Conservation (phyloP, 225 moss, liverwort and hornwort species). For the Polytrichum formosum region DNA sequence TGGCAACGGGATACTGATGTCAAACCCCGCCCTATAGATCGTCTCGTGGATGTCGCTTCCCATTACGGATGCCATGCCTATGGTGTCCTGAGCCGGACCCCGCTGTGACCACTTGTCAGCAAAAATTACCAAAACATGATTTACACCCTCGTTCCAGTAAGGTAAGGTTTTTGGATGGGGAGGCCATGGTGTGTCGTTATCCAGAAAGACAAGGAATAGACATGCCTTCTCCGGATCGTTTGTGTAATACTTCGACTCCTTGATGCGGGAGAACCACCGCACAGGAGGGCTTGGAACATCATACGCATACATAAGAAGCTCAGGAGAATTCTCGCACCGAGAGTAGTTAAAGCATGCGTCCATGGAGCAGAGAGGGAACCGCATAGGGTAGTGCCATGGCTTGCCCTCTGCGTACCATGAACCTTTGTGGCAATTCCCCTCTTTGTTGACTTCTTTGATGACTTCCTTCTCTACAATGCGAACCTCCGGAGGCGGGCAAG, state of each 20-base stretch:
- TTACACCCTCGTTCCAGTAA: conserved; percentile 72
- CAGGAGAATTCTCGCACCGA: conserved; percentile 39
- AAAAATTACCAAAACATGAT: conserved; percentile 70
- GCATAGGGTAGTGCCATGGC: conserved; percentile 63
- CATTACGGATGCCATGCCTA: conserved; percentile 62
- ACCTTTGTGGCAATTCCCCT: conserved; percentile 7
- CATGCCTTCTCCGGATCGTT: conserved; percentile 63
- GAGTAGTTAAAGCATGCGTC: conserved; percentile 75
- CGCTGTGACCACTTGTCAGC: conserved; percentile 64
- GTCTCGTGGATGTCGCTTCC: conserved; percentile 60
- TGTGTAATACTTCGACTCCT: conserved; percentile 56
- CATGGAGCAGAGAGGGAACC: conserved; percentile 75
- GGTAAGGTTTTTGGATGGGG: conserved; percentile 48
- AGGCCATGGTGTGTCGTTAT: conserved; percentile 40
- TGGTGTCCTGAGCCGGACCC: conserved; percentile 48
- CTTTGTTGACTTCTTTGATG: conserved; percentile 18
- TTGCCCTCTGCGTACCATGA: conserved; percentile 61
- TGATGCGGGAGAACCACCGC: conserved; percentile 58
- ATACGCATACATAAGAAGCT: conserved; percentile 64
- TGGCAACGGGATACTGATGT: conserved; percentile 74
- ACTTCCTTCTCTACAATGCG: conserved; percentile 26
- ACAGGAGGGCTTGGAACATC: conserved; percentile 40
- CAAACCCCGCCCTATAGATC: conserved; percentile 67
- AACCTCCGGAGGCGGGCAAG: conserved; percentile 3
- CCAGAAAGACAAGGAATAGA: conserved; percentile 71